These are phyloP conservation scores for Gyromitra esculenta DNA, from an alignment of 2,329 filamentous ascomycete genomes.

Conservation along the genomic window DNA sequence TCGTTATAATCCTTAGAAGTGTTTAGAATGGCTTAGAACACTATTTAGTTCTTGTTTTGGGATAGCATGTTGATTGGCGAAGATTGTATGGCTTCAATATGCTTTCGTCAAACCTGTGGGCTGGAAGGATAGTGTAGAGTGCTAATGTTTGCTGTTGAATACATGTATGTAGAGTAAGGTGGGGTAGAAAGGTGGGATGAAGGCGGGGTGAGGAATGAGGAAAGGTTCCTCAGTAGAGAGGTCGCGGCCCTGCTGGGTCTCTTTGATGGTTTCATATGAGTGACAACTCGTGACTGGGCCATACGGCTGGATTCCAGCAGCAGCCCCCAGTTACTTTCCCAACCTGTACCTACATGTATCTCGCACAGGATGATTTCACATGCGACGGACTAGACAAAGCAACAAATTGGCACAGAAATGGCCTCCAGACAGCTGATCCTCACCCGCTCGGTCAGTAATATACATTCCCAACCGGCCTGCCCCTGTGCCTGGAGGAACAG, in stretches of 20 bases:
- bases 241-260: not conserved
- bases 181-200: no score
- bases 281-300: not conserved
- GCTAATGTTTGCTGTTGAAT: no score
- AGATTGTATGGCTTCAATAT: no score
- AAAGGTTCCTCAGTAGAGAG: not conserved
- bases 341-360: not conserved
- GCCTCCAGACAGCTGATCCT: not conserved
- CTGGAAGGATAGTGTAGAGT: no score
- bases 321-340: not conserved
- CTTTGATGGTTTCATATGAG: not conserved
- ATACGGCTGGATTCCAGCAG: conserved; percentile 1
- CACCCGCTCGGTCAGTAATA: not conserved
- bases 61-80: no score
- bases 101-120: no score
- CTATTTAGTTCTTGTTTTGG: no score
- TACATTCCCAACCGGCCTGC: conserved; percentile 2
- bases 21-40: no score
- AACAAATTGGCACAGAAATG: not conserved
- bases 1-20: no score
- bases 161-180: no score
- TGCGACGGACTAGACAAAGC: not conserved
- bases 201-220: not conserved
- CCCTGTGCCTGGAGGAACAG: not conserved
- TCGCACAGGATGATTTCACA: not conserved